Base-by-base conservation (phyloP, 1,139 yeast species). In the Hyphopichia khmerensis region DNA sequence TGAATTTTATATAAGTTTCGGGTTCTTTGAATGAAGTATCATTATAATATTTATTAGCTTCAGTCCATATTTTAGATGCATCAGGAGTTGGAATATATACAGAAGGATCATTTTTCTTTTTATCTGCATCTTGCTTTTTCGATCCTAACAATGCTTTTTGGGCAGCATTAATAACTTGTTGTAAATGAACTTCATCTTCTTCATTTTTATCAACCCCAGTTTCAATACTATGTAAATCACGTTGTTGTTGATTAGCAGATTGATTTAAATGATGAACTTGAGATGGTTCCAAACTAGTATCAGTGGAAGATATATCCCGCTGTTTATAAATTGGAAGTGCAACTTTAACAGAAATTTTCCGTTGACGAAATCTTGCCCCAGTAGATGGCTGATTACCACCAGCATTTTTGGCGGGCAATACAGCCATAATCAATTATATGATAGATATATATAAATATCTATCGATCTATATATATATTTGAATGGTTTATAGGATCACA, bases 201-300 rank as follows among this genome's bases (percentile, higher is more conserved):
- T 93, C 99, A 53, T 89, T 90, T 62, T 95, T 93, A 61, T 93
- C 99, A 40, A 93, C 99, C 64, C 99, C 99, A 6, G 99, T 93
- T 56, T 93, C 99, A 39, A 93, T 81, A 46, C 89, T 89, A 56
- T 89, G 91, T 24, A 88, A 66, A 50, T 91, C 97, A 41, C 98
- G 80, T 58, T 87, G 96, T 54, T 77, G 80, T 47, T 81, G 85
- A 42, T 81, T 84, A 50, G 56, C 57, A 38, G 50, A 48, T 38
- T 53, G 52, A 48, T 59, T 69, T 31, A 73, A 56, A 52, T 73
- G 78, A 51, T 72, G 69, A 19, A 73, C 61, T 46, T 72, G 78
- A 46, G 72, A 65, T 13, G 75, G 77, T 48, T 73, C 79, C 42
- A 73, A 56, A 43, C 72, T 77, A 55, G 62, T 67, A 49, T 89